Conservation (phyloP, 2,329 filamentous ascomycete genomes). For the Neodidymelliopsis sp. region DNA sequence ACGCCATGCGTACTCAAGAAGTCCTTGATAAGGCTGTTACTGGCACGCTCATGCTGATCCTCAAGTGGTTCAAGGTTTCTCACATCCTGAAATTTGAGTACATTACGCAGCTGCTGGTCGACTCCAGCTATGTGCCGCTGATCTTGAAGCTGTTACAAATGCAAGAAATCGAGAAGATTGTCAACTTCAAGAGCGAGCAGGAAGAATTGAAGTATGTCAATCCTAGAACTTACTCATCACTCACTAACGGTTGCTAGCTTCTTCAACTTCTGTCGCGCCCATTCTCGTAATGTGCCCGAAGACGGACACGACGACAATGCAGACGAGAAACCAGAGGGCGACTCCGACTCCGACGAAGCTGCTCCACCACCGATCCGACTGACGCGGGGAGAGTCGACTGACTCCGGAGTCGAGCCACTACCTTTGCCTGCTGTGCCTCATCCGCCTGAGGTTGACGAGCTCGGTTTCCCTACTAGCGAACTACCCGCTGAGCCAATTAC, state of each 20-base stretch:
- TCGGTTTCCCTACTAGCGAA: conserved; percentile 79
- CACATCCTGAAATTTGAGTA: conserved; percentile 97
- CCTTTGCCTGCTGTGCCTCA: conserved; percentile 35
- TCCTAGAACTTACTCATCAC: not conserved
- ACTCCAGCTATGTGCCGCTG: conserved; percentile 93
- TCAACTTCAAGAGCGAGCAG: conserved; percentile 84
- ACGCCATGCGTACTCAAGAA: conserved; percentile 81
- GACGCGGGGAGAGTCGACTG: conserved; percentile 51
- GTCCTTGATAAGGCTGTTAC: conserved; percentile 91
- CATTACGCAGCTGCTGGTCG: conserved; percentile 87
- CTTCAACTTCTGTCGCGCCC: conserved; percentile 84
- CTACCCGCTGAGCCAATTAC: conserved; percentile 81
- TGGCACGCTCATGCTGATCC: conserved; percentile 82
- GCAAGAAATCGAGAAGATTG: conserved; percentile 89
- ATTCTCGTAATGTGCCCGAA: conserved; percentile 66
- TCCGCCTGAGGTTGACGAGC: conserved; percentile 76
- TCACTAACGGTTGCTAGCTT: conserved; percentile 66
- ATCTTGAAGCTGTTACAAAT: conserved; percentile 93
- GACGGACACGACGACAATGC: conserved; percentile 30
- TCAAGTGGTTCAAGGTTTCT: conserved; percentile 97
- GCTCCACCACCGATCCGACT: conserved; percentile 80
- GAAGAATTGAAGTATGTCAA: conserved; percentile 75
- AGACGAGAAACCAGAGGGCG: conserved; percentile 30
- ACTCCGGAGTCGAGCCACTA: conserved; percentile 36
- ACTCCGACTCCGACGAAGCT: conserved; percentile 68